These are phyloP conservation scores for Tricholoma hemisulphureum DNA, from an alignment of 768 basidiomycete genomes.

Conservation along the genomic window DNA sequence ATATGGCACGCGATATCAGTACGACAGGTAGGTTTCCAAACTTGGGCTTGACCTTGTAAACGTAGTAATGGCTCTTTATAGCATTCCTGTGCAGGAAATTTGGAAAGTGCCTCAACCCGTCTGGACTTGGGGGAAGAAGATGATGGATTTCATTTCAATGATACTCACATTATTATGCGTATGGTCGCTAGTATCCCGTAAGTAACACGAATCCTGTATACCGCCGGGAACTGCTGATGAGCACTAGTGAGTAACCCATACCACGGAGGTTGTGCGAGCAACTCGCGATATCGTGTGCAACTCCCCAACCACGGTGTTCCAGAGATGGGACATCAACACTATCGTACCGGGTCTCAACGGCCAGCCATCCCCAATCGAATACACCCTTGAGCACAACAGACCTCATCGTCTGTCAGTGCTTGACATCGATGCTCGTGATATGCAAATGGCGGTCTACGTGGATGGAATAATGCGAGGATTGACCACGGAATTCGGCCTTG, in stretches of 20 bases:
- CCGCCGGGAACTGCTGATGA: neutral
- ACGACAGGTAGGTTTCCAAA: too few species aligned
- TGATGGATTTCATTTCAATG: neutral
- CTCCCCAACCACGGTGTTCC: constrained; percentile 7
- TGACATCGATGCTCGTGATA: constrained; percentile 3
- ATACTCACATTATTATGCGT: neutral
- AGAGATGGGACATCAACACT: constrained; percentile 10
- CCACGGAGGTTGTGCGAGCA: neutral
- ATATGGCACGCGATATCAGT: neutral
- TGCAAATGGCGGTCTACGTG: constrained; percentile 17
- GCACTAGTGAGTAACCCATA: neutral
- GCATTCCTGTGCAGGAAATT: neutral
- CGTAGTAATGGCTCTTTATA: neutral
- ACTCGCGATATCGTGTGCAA: neutral
- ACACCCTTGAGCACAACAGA: constrained; percentile 16
- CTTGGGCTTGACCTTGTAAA: too few species aligned
- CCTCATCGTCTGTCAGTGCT: constrained; percentile 16
- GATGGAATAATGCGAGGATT: constrained; percentile 16
- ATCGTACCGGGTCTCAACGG: constrained; percentile 17
- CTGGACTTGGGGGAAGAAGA: neutral
- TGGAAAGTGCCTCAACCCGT: neutral
- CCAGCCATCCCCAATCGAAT: constrained; percentile 17
- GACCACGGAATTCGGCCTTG: constrained; percentile 14
- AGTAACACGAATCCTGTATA: neutral
- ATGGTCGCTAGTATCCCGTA: neutral